phyloP scores from a whole-genome alignment of 768 basidiomycete genomes.

The Tephrocybe rancida region DNA sequence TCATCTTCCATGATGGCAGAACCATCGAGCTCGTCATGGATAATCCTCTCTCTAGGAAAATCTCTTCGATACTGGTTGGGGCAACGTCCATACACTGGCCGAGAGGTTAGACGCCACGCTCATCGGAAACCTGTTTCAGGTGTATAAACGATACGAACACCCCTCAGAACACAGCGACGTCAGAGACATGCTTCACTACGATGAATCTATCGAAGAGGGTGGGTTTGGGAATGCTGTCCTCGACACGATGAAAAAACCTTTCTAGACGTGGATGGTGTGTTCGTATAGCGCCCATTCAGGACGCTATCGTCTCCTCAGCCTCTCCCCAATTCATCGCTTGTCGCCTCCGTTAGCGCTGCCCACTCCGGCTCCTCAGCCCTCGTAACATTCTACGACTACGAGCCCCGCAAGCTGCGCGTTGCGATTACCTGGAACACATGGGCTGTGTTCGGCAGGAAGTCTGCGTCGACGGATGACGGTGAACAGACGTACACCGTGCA shows the following conservation, averaged over 20 bases:
- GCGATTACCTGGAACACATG: constrained; percentile 4
- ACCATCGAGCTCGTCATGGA: constrained; percentile 23
- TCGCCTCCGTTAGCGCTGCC: background rate
- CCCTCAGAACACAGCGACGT: constrained; percentile 13
- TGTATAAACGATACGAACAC: constrained; percentile 12
- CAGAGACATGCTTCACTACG: constrained; percentile 1
- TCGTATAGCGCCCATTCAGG: background rate
- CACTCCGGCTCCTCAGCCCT: constrained; percentile 6
- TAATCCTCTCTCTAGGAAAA: constrained; percentile 36
- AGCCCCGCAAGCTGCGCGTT: constrained; percentile 5
- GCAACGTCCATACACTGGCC: constrained; percentile 26
- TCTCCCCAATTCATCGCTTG: background rate
- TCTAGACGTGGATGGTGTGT: background rate
- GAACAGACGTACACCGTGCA: constrained; percentile 1
- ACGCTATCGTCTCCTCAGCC: background rate
- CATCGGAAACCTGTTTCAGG: background rate
- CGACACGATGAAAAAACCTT: constrained; percentile 2
- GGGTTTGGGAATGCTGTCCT: background rate
- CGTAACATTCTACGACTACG: constrained; percentile 5
- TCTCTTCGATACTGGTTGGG: constrained; percentile 24
- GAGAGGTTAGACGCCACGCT: constrained; percentile 23
- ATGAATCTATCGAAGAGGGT: background rate
- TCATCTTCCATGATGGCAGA: background rate
- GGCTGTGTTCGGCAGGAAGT: constrained; percentile 4
- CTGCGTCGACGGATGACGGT: background rate